These are phyloP conservation scores for Acarospora socialis DNA, from an alignment of 2,329 filamentous ascomycete species.

Conservation along the genomic window DNA sequence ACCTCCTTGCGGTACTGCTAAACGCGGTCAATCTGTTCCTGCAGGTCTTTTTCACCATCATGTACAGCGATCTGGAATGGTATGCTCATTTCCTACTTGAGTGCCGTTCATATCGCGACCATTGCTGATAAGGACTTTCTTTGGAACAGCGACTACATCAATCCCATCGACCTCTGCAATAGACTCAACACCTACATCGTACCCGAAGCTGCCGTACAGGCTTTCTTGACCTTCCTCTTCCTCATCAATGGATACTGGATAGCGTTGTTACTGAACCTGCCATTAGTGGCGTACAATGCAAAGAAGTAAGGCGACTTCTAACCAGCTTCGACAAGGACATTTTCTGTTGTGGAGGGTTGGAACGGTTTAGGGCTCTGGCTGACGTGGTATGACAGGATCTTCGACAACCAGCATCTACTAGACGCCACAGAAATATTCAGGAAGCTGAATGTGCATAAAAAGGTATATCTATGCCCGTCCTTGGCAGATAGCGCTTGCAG, in stretches of 20 bases:
- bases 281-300: slow-evolving; percentile 80
- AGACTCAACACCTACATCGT: slow-evolving; percentile 99
- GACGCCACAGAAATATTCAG: slow-evolving; percentile 99
- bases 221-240: slow-evolving; percentile 88
- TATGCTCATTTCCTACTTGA: slow-evolving; percentile 31
- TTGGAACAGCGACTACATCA: slow-evolving; percentile 84
- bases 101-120: slow-evolving; percentile 8
- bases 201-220: slow-evolving; percentile 94
- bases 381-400: slow-evolving; percentile 48
- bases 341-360: slow-evolving; percentile 1
- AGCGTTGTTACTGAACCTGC: slow-evolving; percentile 79
- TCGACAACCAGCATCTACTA: slow-evolving; percentile 91
- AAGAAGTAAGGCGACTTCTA: slow-evolving; percentile 69
- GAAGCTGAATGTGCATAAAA: slow-evolving; percentile 98
- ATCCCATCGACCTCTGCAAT: slow-evolving; percentile 99
- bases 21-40: slow-evolving; percentile 99
- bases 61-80: slow-evolving; percentile 99
- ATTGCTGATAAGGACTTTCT: slow-evolving; percentile 12
- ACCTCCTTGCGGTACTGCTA: slow-evolving; percentile 93
- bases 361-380: slow-evolving; percentile 14
- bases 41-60: slow-evolving; percentile 99
- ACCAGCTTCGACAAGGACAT: too few species aligned
- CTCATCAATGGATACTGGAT: slow-evolving; percentile 99
- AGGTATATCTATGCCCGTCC: slow-evolving; percentile 48
- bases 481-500: slow-evolving; percentile 4